Evolutionary conservation across 1,284 basidiomycete species (phyloP), one percentile per base, ranked within the genome.

Genomic region (Vanrija sp.): DNA sequence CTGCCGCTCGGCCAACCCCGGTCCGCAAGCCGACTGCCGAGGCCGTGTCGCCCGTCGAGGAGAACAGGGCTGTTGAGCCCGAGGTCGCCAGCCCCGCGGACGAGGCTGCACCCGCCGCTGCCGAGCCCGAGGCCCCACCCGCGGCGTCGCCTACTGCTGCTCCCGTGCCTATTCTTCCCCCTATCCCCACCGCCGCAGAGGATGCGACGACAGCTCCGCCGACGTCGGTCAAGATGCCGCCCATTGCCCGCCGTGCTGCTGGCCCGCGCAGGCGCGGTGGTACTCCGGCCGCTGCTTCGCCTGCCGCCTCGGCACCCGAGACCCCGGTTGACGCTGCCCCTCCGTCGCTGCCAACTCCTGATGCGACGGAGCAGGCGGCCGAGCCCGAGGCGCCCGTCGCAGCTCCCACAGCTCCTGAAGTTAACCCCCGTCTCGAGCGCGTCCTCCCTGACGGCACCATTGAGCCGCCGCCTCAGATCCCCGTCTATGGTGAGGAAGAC

Each of bases 191-290:
- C 34, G 34, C 51, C 9, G 19, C 26, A 1, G 26, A 49, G 9
- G 54, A 53, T n/a, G 46, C 46, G 3, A 49, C 51, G 1, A 38
- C 52, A 12, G 38, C 49, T 5, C 28, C 61, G 4, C 64, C 67
- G 0, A 61, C 62, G 3, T 69, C 72, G 2, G 55, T 75, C 48
- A 69, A 73, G 34, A 68, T 74, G 49, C 64, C 73, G 0, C 65
- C 72, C 8, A 63, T 75, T 16, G 67, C 72, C 10, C 64, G 72
- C 16, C 68, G 73, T 9, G 64, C 73, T 1, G 72, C 69, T 26
- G 65, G 64, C 1, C 73, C 73, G 4, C 65, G 68, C 9, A 63
- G 69, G 34, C 54, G 63, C 40, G 63, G 56, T 10, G 50, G 58
- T 3, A 50, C 64, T 7, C 52, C 60, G 1, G 43, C 60, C 12